These are phyloP conservation scores for Fennellomyces sp. DNA, from an alignment of 371 early-diverging fungal genomes.

Conservation along the genomic window DNA sequence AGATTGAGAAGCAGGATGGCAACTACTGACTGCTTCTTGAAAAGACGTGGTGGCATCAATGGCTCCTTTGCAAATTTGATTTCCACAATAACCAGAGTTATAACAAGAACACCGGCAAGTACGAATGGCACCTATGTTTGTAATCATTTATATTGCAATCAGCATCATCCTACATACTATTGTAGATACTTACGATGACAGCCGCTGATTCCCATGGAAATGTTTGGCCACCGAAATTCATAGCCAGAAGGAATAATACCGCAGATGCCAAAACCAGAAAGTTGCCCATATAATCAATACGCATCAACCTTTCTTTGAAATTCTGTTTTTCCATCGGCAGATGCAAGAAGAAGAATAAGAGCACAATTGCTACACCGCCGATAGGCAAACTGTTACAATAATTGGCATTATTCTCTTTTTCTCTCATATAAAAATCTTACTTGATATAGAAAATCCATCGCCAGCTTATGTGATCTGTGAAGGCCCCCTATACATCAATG, in stretches of 20 bases:
- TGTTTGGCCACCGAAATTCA: slow-evolving; percentile 54
- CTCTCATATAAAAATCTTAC: slow-evolving; percentile 19
- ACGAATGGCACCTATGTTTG: slow-evolving; percentile 49
- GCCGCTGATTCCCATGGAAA: slow-evolving; percentile 67
- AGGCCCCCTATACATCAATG: slow-evolving; percentile 26
- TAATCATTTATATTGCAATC: too few relatives aligned
- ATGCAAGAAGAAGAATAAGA: slow-evolving; percentile 33
- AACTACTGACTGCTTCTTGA: slow-evolving; percentile 49
- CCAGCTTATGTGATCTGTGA: slow-evolving; percentile 48
- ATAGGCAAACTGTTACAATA: slow-evolving; percentile 42
- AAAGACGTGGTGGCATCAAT: slow-evolving; percentile 58
- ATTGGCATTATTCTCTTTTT: too few relatives aligned
- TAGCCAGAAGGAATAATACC: slow-evolving; percentile 42
- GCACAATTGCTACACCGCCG: slow-evolving; percentile 40
- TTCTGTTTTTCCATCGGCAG: slow-evolving; percentile 29
- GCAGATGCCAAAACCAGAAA: slow-evolving; percentile 40
- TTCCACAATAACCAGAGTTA: slow-evolving; percentile 49
- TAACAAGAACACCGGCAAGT: slow-evolving; percentile 44
- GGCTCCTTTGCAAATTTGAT: slow-evolving; percentile 53
- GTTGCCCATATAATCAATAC: slow-evolving; percentile 45
- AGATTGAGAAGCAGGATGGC: slow-evolving; percentile 50
- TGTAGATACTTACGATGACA: slow-evolving; percentile 48
- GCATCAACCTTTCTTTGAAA: slow-evolving; percentile 38
- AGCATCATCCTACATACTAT: too few relatives aligned
- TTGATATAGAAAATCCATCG: slow-evolving; percentile 56